Evolutionary conservation across 176 grass and related monocot species (phyloP).

Genomic region (Areca catechu): DNA sequence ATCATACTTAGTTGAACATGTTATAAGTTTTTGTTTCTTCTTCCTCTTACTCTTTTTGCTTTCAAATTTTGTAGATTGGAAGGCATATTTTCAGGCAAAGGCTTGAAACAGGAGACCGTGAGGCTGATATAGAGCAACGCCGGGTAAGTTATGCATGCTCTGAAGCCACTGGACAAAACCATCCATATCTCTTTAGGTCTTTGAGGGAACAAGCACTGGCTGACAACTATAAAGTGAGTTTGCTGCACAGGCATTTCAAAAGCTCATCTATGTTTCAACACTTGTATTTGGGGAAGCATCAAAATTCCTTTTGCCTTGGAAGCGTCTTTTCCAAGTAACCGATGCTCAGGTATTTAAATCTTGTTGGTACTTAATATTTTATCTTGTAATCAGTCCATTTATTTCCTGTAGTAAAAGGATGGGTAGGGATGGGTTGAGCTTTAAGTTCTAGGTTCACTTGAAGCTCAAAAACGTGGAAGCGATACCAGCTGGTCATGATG

Average conservation of each 20-base stretch:
- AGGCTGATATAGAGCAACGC: slow-evolving; percentile 69
- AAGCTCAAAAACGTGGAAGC: too few relatives aligned
- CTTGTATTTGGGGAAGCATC: slow-evolving; percentile 94
- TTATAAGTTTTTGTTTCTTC: background rate
- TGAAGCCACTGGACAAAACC: background rate
- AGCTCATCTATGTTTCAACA: slow-evolving; percentile 97
- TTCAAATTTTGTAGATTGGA: slow-evolving; percentile 66
- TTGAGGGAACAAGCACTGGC: too few relatives aligned
- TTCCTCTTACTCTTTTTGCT: slow-evolving; percentile 7
- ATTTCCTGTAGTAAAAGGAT: too few relatives aligned
- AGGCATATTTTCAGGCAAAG: slow-evolving; percentile 80
- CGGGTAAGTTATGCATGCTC: slow-evolving; percentile 30
- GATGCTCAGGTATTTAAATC: slow-evolving; percentile 83
- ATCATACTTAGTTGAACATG: too few relatives aligned
- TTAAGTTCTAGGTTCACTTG: too few relatives aligned
- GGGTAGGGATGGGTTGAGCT: too few relatives aligned
- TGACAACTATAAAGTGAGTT: slow-evolving; percentile 6
- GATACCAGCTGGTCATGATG: too few relatives aligned
- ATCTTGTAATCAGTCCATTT: too few relatives aligned
- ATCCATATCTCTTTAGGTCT: too few relatives aligned
- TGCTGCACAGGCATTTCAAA: slow-evolving; percentile 77
- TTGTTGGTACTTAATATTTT: background rate
- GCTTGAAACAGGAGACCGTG: slow-evolving; percentile 67
- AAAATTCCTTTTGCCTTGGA: slow-evolving; percentile 92
- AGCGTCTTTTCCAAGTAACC: slow-evolving; percentile 88